A percentile compares a stretch with the other conserved stretches of the same genome.
These are phyloP conservation scores for Garcia nutans DNA, from an alignment of 345 rosid species.

Conservation along the genomic window DNA sequence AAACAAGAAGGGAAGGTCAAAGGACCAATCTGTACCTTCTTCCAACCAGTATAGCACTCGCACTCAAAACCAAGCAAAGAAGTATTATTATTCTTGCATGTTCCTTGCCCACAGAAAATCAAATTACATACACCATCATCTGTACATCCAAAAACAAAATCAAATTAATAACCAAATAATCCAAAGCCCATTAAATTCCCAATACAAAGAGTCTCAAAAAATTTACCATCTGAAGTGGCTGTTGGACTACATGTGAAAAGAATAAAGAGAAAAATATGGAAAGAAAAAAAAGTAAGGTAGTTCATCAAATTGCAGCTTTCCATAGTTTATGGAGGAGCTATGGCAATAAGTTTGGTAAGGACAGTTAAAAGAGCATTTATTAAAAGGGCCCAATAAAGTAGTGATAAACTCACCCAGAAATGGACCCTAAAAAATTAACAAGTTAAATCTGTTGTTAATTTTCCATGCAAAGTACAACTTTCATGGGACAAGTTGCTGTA, in stretches of 20 bases:
- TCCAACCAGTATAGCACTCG: conserved; percentile 49
- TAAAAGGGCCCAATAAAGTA: not conserved
- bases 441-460: not conserved
- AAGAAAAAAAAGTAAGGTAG: conserved; percentile 2
- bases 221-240: not conserved
- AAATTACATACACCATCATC: conserved; percentile 12
- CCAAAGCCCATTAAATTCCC: not conserved
- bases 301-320: conserved; percentile 12
- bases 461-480: not conserved
- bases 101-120: conserved; percentile 42
- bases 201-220: not conserved
- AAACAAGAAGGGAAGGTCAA: conserved; percentile 36
- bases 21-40: conserved; percentile 37
- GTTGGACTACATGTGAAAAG: conserved; percentile 8
- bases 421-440: not conserved
- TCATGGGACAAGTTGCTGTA: not conserved
- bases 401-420: conserved; percentile 4
- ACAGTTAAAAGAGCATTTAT: not conserved
- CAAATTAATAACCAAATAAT: not conserved
- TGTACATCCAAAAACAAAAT: conserved; percentile 5
- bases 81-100: conserved; percentile 22
- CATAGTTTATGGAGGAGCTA: conserved; percentile 1
- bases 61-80: conserved; percentile 33
- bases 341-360: not conserved
- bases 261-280: conserved; percentile 18